Evolutionary conservation across 805 yeast genomes (phyloP).

Genomic region (Zygosaccharomyces pseudorouxii): DNA sequence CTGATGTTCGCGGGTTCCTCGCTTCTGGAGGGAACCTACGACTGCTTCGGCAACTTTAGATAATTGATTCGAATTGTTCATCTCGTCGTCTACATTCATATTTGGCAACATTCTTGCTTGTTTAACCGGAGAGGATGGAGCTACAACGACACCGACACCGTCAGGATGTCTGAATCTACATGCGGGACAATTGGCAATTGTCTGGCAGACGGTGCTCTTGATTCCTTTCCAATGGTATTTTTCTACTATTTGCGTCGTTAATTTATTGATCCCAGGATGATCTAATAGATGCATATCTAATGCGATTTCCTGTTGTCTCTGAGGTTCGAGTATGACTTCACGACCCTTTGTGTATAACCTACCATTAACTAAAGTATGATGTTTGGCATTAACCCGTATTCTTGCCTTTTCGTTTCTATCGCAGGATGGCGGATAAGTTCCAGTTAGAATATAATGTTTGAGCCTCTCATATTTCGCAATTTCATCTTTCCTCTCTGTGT

Average conservation of each 20-base stretch:
- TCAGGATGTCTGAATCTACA: slow-evolving; percentile 51
- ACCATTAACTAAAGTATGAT: slow-evolving; percentile 67
- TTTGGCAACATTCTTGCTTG: slow-evolving; percentile 30
- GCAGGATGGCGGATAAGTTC: slow-evolving; percentile 78
- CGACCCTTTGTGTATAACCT: slow-evolving; percentile 31
- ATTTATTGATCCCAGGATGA: slow-evolving; percentile 87
- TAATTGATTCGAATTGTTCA: slow-evolving; percentile 20
- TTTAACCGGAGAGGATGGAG: slow-evolving; percentile 18
- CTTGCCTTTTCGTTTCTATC: slow-evolving; percentile 86
- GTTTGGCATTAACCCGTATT: slow-evolving; percentile 65
- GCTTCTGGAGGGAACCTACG: slow-evolving; percentile 21
- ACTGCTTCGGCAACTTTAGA: slow-evolving; percentile 29
- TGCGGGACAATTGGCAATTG: slow-evolving; percentile 67
- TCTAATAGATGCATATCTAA: slow-evolving; percentile 59
- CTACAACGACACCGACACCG: slow-evolving; percentile 32
- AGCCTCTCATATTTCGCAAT: slow-evolving; percentile 66
- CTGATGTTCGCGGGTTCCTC: too few relatives aligned
- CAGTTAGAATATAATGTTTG: slow-evolving; percentile 71
- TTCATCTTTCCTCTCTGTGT: slow-evolving; percentile 26
- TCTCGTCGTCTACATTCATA: slow-evolving; percentile 11
- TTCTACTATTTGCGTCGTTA: slow-evolving; percentile 72
- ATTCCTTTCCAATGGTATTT: slow-evolving; percentile 88
- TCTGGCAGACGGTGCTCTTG: slow-evolving; percentile 79
- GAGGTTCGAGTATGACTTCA: slow-evolving; percentile 43
- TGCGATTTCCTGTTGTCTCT: slow-evolving; percentile 69